Evolutionary conservation across 768 basidiomycete genomes (phyloP).

Genomic region (Rhodotorula babjevae): DNA sequence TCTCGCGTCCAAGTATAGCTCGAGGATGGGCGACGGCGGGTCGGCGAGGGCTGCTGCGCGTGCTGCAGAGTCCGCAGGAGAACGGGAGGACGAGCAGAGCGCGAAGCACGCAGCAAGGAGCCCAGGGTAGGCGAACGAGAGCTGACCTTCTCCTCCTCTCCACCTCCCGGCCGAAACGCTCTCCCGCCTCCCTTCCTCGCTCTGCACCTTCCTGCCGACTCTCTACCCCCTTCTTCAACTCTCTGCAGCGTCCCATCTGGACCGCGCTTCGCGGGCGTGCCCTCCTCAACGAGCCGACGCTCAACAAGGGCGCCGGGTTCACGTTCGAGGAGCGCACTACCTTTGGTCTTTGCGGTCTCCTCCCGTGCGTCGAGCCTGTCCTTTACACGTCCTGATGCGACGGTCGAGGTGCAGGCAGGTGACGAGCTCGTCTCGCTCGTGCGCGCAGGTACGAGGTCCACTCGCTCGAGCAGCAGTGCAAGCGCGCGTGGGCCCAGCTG

Average conservation of each 20-base stretch:
- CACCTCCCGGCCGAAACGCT: background rate
- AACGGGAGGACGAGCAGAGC: background rate
- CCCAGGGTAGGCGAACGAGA: background rate
- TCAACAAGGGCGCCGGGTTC: slow-evolving; percentile 66
- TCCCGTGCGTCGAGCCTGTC: slow-evolving; percentile 46
- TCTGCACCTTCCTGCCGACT: background rate
- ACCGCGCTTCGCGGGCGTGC: slow-evolving; percentile 26
- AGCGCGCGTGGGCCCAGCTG: slow-evolving; percentile 57
- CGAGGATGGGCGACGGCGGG: no score
- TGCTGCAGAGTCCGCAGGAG: no score
- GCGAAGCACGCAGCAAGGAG: no score
- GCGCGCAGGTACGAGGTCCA: slow-evolving; percentile 52
- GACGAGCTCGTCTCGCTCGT: no score
- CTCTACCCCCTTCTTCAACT: background rate
- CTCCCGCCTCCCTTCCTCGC: background rate
- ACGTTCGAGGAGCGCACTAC: slow-evolving; percentile 61
- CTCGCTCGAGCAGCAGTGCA: slow-evolving; percentile 69
- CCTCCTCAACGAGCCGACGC: slow-evolving; percentile 25
- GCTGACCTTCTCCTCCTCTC: background rate
- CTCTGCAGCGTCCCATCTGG: slow-evolving; percentile 28
- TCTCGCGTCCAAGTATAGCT: background rate
- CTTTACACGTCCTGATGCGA: background rate
- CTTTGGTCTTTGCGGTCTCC: slow-evolving; percentile 55
- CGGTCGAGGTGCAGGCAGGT: no score
- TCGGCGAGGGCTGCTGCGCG: no score